phyloP scores from a whole-genome alignment of 306 rosid species.

The Corylus avellana region DNA sequence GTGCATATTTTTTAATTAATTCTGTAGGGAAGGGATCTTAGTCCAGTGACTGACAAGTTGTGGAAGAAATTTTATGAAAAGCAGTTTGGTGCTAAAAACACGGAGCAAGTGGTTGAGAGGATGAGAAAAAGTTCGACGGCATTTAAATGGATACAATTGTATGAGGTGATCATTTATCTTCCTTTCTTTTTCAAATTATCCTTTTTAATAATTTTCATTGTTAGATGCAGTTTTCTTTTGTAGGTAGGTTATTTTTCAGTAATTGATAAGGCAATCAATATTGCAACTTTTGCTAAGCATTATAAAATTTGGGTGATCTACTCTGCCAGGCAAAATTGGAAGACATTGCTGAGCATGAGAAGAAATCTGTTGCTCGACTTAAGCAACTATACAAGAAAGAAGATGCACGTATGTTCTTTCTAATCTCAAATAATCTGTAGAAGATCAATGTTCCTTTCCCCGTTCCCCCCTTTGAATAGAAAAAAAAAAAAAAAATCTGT shows the following conservation, averaged over 20 bases:
- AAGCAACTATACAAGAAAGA: constrained; percentile 56
- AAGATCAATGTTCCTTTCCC: background rate
- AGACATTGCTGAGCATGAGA: constrained; percentile 53
- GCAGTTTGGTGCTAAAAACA: constrained; percentile 43
- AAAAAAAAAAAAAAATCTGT: too few relatives aligned
- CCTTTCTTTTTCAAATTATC: constrained; percentile 3
- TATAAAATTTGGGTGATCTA: constrained; percentile 8
- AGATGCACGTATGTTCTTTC: constrained; percentile 63
- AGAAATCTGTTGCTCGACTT: constrained; percentile 50
- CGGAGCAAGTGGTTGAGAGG: constrained; percentile 48
- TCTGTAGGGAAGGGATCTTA: constrained; percentile 74
- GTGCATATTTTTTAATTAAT: constrained; percentile 7
- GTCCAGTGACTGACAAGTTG: constrained; percentile 69
- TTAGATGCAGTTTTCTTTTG: constrained; percentile 10
- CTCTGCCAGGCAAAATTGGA: constrained; percentile 62
- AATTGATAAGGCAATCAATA: background rate
- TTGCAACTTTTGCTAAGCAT: constrained; percentile 2
- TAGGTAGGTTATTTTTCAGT: background rate
- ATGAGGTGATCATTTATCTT: constrained; percentile 51
- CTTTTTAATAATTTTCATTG: background rate
- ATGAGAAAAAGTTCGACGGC: constrained; percentile 52
- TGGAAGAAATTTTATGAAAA: constrained; percentile 75
- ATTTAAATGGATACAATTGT: constrained; percentile 69
- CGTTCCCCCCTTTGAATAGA: too few relatives aligned
- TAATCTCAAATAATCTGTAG: background rate